A percentile compares a stretch with the other conserved stretches of the same genome.
These are phyloP conservation scores for Erysimum cheiri DNA, from an alignment of 441 rosid species.

Conservation along the genomic window DNA sequence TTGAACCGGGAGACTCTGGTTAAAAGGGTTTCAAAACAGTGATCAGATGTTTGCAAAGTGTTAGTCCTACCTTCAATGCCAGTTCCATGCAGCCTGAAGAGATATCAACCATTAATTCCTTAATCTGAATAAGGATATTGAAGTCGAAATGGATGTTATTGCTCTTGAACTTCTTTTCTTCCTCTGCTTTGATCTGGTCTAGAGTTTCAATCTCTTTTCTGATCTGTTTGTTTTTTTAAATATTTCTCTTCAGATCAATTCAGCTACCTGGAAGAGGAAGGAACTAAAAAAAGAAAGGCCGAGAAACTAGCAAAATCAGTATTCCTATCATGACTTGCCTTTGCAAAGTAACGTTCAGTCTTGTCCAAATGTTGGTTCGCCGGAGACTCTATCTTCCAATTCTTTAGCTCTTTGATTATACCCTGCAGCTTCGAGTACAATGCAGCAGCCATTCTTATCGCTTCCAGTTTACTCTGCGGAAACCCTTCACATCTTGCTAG, in stretches of 20 bases:
- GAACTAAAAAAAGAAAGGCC: not conserved
- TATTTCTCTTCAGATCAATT: slow-evolving; percentile 27
- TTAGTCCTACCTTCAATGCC: slow-evolving; percentile 66
- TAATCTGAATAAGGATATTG: slow-evolving; percentile 63
- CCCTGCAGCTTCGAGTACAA: slow-evolving; percentile 60
- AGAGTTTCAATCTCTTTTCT: slow-evolving; percentile 70
- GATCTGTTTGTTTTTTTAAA: slow-evolving; percentile 48
- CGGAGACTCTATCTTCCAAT: slow-evolving; percentile 71
- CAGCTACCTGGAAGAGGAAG: slow-evolving; percentile 12
- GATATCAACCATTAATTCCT: slow-evolving; percentile 88
- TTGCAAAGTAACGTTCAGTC: slow-evolving; percentile 70
- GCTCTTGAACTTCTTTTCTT: slow-evolving; percentile 69
- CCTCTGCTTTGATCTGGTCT: slow-evolving; percentile 81
- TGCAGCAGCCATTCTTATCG: slow-evolving; percentile 67
- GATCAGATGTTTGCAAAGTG: slow-evolving; percentile 27
- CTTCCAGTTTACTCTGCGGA: slow-evolving; percentile 77
- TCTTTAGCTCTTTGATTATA: slow-evolving; percentile 61
- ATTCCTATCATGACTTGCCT: slow-evolving; percentile 48
- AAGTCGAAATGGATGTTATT: slow-evolving; percentile 82
- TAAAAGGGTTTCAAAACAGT: slow-evolving; percentile 7
- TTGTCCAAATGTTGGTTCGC: slow-evolving; percentile 64
- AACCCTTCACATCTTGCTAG: slow-evolving; percentile 82
- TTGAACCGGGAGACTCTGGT: slow-evolving; percentile 5
- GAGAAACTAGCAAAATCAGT: slow-evolving; percentile 3
- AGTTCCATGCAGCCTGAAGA: slow-evolving; percentile 94